Evolutionary conservation across 768 basidiomycete species (phyloP).

Genomic region (Pulveroboletus sp.): DNA sequence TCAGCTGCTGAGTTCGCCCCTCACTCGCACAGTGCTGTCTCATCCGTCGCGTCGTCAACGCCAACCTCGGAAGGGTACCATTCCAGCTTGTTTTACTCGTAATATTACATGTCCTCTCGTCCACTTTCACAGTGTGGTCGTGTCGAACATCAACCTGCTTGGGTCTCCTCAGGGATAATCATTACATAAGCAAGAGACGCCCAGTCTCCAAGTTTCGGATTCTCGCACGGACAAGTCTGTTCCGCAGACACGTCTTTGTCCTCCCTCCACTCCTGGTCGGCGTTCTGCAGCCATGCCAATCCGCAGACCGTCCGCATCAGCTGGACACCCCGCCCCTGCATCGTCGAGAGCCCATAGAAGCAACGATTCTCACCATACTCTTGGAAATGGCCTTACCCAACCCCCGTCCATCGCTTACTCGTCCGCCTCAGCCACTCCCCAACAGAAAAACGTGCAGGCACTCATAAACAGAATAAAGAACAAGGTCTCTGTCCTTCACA

Average conservation of each 20-base stretch:
- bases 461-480: constrained; percentile 76
- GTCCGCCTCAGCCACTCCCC: constrained; percentile 46
- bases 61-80: neutral
- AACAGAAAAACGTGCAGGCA: constrained; percentile 78
- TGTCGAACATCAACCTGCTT: neutral
- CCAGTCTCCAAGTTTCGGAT: constrained; percentile 3
- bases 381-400: constrained; percentile 30
- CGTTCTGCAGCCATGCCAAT: constrained; percentile 38
- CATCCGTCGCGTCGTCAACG: neutral
- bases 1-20: neutral
- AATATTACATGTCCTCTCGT: neutral
- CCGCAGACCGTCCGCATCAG: constrained; percentile 60
- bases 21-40: neutral
- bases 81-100: too few species aligned
- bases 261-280: constrained; percentile 18
- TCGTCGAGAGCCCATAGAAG: constrained; percentile 53
- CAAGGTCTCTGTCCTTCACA: constrained; percentile 49
- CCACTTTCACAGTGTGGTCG: neutral
- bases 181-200: constrained; percentile 22
- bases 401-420: constrained; percentile 37
- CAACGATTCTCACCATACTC: constrained; percentile 54
- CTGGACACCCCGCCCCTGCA: constrained; percentile 34
- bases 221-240: constrained; percentile 21
- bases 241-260: constrained; percentile 7
- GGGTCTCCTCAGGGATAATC: neutral